phyloP scores from a whole-genome alignment of 139 green algal genomes.

The Picochlorum sp. region DNA sequence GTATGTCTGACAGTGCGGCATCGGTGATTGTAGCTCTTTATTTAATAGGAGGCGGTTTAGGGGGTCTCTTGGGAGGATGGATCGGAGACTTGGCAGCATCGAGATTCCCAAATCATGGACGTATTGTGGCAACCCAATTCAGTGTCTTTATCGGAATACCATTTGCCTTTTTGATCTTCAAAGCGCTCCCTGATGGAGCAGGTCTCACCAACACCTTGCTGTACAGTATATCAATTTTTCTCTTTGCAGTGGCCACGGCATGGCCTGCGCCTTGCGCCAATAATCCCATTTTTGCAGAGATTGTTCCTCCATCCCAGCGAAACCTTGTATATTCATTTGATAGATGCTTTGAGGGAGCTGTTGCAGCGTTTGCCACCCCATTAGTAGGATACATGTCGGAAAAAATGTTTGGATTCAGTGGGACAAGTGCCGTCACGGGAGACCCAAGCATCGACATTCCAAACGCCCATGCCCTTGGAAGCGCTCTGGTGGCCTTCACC shows the following conservation, averaged over 20 bases:
- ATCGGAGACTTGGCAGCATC: conserved; percentile 51
- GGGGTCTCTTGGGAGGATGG: conserved; percentile 52
- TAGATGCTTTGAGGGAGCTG: conserved; percentile 49
- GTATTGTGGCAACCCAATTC: conserved; percentile 55
- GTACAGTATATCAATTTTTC: conserved; percentile 34
- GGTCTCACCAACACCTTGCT: not conserved
- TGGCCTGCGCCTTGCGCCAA: conserved; percentile 25
- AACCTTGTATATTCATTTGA: conserved; percentile 76
- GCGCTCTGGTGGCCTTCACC: conserved; percentile 27
- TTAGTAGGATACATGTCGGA: conserved; percentile 50
- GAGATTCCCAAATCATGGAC: conserved; percentile 41
- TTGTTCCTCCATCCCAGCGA: conserved; percentile 55
- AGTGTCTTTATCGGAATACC: conserved; percentile 36
- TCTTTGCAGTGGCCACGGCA: conserved; percentile 23
- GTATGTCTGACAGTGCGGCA: conserved; percentile 49
- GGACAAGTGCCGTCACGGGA: conserved; percentile 15
- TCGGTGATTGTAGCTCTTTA: conserved; percentile 42
- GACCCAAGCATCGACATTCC: conserved; percentile 11
- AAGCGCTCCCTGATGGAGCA: conserved; percentile 18
- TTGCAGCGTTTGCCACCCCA: conserved; percentile 38
- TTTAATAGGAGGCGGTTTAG: conserved; percentile 23
- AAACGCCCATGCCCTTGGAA: conserved; percentile 30
- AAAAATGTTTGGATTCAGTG: conserved; percentile 45
- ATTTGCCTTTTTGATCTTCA: conserved; percentile 25
- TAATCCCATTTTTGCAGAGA: conserved; percentile 58